Conservation (phyloP, 2,329 filamentous ascomycete species). For the Colletotrichum cuscutae region DNA sequence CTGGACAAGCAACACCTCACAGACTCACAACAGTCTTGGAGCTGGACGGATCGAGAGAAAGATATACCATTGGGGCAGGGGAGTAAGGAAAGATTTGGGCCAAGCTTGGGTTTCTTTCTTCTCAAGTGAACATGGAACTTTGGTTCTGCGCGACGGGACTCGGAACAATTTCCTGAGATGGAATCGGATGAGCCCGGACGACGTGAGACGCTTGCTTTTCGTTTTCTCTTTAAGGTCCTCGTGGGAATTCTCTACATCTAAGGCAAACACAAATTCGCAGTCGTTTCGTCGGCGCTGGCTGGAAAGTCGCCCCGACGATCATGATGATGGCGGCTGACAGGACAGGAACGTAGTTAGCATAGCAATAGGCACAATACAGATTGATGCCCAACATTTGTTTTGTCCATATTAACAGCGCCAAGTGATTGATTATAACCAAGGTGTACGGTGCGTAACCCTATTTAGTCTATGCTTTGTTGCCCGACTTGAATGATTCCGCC, state of each 20-base stretch:
- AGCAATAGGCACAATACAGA: slow-evolving; percentile 31
- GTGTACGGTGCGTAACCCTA: too few species aligned
- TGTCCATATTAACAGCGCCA: too few species aligned
- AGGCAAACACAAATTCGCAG: slow-evolving; percentile 9
- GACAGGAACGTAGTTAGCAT: slow-evolving; percentile 31
- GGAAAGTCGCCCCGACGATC: slow-evolving; percentile 16
- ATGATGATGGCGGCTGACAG: slow-evolving; percentile 25
- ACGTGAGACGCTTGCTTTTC: slow-evolving; percentile 27
- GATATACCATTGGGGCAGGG: slow-evolving; percentile 30
- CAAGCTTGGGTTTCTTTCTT: slow-evolving; percentile 13
- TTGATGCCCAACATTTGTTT: slow-evolving; percentile 12
- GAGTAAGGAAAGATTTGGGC: slow-evolving; percentile 2
- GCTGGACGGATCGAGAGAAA: slow-evolving; percentile 15
- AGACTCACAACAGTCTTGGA: slow-evolving; percentile 23
- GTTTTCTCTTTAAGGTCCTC: slow-evolving; percentile 24
- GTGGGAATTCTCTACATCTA: slow-evolving; percentile 24
- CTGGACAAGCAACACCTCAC: slow-evolving; percentile 25
- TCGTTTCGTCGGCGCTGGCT: slow-evolving; percentile 18
- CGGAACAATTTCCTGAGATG: slow-evolving; percentile 27
- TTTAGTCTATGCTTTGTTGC: not conserved
- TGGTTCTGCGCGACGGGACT: slow-evolving; percentile 21
- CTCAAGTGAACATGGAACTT: slow-evolving; percentile 19
- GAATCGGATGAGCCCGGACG: slow-evolving; percentile 2
- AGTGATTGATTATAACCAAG: not conserved
- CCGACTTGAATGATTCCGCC: slow-evolving; percentile 7